A percentile compares a stretch with the other conserved stretches of the same genome.
These are phyloP conservation scores for Neonectria ditissima DNA, from an alignment of 2,329 filamentous ascomycete genomes.

Conservation along the genomic window DNA sequence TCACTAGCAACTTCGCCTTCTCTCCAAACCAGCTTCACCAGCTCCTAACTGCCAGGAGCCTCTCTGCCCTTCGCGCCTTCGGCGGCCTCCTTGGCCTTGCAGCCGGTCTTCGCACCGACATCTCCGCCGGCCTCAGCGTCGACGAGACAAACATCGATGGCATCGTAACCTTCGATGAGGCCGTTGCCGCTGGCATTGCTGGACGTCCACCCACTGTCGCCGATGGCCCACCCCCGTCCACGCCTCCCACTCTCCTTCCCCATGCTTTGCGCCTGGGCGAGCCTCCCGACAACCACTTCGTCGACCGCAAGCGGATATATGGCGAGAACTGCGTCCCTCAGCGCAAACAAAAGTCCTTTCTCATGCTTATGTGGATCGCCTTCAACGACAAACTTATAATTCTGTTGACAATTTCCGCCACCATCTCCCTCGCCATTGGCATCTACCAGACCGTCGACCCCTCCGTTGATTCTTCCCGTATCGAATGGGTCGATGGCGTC, in stretches of 20 bases:
- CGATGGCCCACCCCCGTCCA: slow-evolving; percentile 34
- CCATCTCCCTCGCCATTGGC: slow-evolving; percentile 80
- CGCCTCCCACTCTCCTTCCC: slow-evolving; percentile 35
- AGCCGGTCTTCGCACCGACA: slow-evolving; percentile 62
- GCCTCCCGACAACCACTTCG: slow-evolving; percentile 41
- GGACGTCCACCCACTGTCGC: slow-evolving; percentile 45
- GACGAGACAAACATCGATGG: slow-evolving; percentile 62
- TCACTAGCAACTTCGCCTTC: slow-evolving; percentile 64
- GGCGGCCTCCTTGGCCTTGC: slow-evolving; percentile 67
- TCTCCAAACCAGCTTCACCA: slow-evolving; percentile 65
- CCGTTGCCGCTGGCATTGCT: slow-evolving; percentile 53
- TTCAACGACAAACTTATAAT: slow-evolving; percentile 87
- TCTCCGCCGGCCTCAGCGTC: slow-evolving; percentile 59
- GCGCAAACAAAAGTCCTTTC: slow-evolving; percentile 76
- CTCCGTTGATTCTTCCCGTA: slow-evolving; percentile 61
- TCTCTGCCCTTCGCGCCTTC: slow-evolving; percentile 61
- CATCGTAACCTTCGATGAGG: slow-evolving; percentile 61
- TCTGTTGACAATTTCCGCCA: slow-evolving; percentile 75
- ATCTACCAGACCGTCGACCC: slow-evolving; percentile 77
- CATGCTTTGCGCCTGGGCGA: slow-evolving; percentile 48
- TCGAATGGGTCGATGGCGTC: slow-evolving; percentile 86
- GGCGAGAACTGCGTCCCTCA: slow-evolving; percentile 69
- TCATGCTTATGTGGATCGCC: slow-evolving; percentile 78
- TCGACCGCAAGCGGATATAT: slow-evolving; percentile 77
- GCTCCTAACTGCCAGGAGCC: slow-evolving; percentile 62